Base-by-base conservation (phyloP, 805 yeast species). In the Brettanomyces sp. region DNA sequence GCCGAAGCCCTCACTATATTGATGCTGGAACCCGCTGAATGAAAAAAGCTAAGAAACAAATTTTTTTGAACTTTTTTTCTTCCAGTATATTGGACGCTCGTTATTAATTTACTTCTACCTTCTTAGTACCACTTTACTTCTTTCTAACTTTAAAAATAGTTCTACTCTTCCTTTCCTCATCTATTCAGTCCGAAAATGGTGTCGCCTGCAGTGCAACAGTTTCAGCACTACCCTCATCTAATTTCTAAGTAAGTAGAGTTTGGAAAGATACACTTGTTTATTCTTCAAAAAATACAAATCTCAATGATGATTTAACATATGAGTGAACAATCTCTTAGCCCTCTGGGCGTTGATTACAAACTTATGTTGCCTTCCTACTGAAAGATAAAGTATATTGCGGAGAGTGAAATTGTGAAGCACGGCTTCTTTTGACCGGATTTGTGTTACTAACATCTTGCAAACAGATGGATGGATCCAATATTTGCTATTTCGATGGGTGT, bases 401-500 rank as follows among this genome's bases (percentile, higher is more conserved):
- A 30, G 6, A 5, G 41, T n/a, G 22, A 18, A 18, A 18, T 18
- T 18, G 18, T 18, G 18, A 18, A 18, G 18, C 11, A 32, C n/a
- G 35, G n/a, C n/a, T 32, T 32, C 42, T 4, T 42, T 44, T 7
- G 7, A 18, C n/a, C 7, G 2, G 1, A n/a, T 36, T 33, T 42
- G 22, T 44, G 14, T 21, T 45, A 45, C 36, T 50, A 47, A 21
- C 50, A 42, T 43, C 8, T 25, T 30, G 32, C 32, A 28, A 28
- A 28, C 38, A 73, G 82, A 55, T 65, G 69, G 50, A 58, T 74
- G 8, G 95, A 85, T 58, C 88, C 91, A 4, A 25, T 81, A 3
- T 73, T 82, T 50, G 90, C 84, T 3, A 55, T 83, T 3, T 57
- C 69, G 0, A 71, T 83, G 2, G 95, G 95, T 1, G 70, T 74